Conservation (phyloP, 805 yeast genomes). For the Scheffersomyces amazonensis region DNA sequence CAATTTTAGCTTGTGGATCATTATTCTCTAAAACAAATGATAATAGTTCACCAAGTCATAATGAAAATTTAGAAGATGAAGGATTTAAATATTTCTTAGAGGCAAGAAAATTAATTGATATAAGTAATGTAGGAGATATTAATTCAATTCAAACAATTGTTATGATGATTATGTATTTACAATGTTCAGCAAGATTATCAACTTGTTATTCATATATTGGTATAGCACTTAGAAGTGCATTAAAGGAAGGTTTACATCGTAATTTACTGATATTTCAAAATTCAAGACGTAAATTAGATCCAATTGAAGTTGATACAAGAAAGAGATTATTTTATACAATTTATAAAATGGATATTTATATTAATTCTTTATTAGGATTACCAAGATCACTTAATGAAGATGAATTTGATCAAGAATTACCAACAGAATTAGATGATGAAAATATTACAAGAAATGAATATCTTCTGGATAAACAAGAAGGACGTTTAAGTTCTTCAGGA, state of each 20-base stretch:
- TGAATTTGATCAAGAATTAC: conserved; percentile 85
- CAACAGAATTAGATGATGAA: conserved; percentile 83
- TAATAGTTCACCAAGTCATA: conserved; percentile 13
- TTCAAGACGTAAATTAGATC: conserved; percentile 56
- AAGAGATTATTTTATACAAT: conserved; percentile 88
- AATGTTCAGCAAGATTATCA: conserved; percentile 82
- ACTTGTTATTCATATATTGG: conserved; percentile 91
- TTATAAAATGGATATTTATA: conserved; percentile 86
- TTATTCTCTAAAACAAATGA: conserved; percentile 53
- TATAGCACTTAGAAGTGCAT: conserved; percentile 76
- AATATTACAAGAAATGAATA: conserved; percentile 70
- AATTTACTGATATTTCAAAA: conserved; percentile 48
- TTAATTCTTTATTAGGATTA: conserved; percentile 80
- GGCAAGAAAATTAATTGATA: conserved; percentile 75
- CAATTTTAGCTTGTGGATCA: conserved; percentile 88
- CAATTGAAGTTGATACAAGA: conserved; percentile 78
- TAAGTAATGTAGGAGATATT: conserved; percentile 79
- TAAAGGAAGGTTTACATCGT: conserved; percentile 81
- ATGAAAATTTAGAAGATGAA: conserved; percentile 59
- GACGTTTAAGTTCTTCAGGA: conserved; percentile 63
- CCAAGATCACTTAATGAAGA: conserved; percentile 75
- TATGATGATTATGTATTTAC: conserved; percentile 80
- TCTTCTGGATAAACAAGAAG: conserved; percentile 43
- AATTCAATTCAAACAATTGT: conserved; percentile 83
- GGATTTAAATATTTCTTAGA: conserved; percentile 79